phyloP scores from a whole-genome alignment of 2,329 filamentous ascomycete species.

The Ustilaginoidea virens region DNA sequence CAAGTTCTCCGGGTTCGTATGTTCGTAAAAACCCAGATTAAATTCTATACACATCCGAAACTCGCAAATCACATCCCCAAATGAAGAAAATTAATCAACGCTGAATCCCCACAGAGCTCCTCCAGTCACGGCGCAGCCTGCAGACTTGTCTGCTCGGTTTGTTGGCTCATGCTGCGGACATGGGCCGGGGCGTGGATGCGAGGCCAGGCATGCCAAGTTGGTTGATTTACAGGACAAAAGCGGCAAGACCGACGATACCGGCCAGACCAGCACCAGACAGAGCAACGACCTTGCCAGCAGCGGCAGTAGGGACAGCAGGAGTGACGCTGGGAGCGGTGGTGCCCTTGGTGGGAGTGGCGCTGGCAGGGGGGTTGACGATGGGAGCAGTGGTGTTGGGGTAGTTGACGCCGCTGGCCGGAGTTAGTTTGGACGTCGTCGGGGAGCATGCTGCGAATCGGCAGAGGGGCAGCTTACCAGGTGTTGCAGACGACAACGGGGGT shows the following conservation, averaged over 20 bases:
- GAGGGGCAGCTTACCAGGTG: constrained; percentile 29
- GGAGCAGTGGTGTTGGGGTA: constrained; percentile 18
- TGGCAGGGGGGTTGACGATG: constrained; percentile 9
- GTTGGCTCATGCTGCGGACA: too few species aligned
- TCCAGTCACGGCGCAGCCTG: constrained; percentile 15
- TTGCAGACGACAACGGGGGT: constrained; percentile 36
- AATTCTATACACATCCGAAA: constrained; percentile 20
- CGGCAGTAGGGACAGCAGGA: constrained; percentile 31
- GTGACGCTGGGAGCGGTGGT: constrained; percentile 6
- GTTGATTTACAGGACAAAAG: constrained; percentile 40
- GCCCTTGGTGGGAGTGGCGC: constrained; percentile 3
- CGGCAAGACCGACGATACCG: constrained; percentile 43
- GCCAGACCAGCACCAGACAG: constrained; percentile 44
- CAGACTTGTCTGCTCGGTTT: constrained; percentile 17
- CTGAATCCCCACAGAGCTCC: constrained; percentile 14
- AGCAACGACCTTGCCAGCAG: constrained; percentile 39
- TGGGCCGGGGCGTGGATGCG: too few species aligned
- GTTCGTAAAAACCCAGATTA: constrained; percentile 18
- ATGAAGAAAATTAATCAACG: constrained; percentile 13
- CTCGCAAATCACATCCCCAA: constrained; percentile 8
- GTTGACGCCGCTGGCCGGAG: constrained; percentile 1
- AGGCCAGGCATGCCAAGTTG: too few species aligned
- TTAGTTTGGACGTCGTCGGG: neutral
- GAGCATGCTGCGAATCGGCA: constrained; percentile 3
- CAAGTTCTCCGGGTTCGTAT: constrained; percentile 11